These are phyloP conservation scores for Epichloe aotearoae DNA, from an alignment of 2,329 filamentous ascomycete genomes.

Conservation along the genomic window DNA sequence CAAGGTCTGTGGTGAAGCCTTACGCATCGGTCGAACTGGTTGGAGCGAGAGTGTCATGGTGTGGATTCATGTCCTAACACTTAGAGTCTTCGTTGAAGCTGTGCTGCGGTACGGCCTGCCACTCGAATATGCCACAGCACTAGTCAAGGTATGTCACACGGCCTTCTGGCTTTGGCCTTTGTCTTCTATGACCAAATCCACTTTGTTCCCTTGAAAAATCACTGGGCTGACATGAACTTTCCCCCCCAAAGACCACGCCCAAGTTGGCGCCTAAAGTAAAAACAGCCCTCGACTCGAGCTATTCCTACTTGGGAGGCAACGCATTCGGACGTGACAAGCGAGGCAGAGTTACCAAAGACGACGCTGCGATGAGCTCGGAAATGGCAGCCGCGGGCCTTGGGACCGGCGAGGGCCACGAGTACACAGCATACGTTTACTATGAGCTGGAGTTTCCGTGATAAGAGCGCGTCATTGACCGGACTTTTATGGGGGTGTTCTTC, in stretches of 20 bases:
- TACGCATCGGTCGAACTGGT: constrained; percentile 76
- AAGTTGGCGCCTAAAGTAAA: constrained; percentile 73
- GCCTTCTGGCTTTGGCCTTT: not conserved
- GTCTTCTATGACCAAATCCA: not conserved
- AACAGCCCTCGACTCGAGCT: constrained; percentile 65
- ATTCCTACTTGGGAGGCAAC: constrained; percentile 88
- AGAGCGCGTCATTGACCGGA: not conserved
- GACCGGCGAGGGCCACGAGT: constrained; percentile 63
- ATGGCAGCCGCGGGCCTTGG: constrained; percentile 64
- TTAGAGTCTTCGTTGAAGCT: constrained; percentile 93
- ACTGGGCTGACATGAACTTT: not conserved
- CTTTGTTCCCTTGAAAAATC: not conserved
- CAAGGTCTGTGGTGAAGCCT: constrained; percentile 83
- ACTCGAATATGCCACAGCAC: constrained; percentile 71
- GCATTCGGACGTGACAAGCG: constrained; percentile 91
- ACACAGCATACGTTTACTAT: constrained; percentile 95
- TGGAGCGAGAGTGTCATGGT: constrained; percentile 96
- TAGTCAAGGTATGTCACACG: constrained; percentile 57
- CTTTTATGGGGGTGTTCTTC: not conserved
- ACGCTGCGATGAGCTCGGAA: constrained; percentile 63
- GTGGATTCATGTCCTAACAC: constrained; percentile 81
- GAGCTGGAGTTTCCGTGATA: constrained; percentile 62
- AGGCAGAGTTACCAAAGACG: constrained; percentile 81
- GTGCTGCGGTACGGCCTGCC: constrained; percentile 93
- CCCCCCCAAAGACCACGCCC: constrained; percentile 51